Conservation (phyloP, 768 basidiomycete genomes). For the Pleurotus sapidus region DNA sequence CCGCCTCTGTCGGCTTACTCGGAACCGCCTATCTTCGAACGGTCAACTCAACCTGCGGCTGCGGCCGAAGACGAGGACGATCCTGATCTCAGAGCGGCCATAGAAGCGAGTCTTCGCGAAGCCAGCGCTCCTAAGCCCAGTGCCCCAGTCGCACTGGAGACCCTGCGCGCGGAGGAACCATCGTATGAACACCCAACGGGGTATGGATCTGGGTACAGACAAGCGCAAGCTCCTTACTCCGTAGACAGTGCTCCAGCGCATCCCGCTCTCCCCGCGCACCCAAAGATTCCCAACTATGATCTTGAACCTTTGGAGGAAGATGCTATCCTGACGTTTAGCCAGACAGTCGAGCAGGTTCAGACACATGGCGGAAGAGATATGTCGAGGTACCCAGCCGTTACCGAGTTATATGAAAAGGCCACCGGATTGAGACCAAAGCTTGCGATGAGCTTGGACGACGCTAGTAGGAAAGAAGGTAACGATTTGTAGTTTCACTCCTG, state of each 20-base stretch:
- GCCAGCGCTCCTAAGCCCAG: constrained; percentile 74
- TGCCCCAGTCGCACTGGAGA: constrained; percentile 64
- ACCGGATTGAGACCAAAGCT: constrained; percentile 77
- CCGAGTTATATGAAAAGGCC: constrained; percentile 83
- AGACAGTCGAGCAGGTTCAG: constrained; percentile 83
- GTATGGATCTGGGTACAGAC: constrained; percentile 34
- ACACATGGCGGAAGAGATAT: constrained; percentile 77
- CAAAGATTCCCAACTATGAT: constrained; percentile 74
- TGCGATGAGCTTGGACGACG: constrained; percentile 79
- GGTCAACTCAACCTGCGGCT: constrained; percentile 37
- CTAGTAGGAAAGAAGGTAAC: constrained; percentile 80
- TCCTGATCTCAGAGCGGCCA: constrained; percentile 88
- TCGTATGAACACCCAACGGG: constrained; percentile 22
- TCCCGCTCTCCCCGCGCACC: constrained; percentile 42
- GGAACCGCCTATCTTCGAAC: constrained; percentile 70
- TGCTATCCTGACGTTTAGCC: constrained; percentile 85
- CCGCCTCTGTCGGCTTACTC: constrained; percentile 56
- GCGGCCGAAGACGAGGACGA: constrained; percentile 77
- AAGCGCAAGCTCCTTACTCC: constrained; percentile 33
- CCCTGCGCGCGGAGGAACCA: constrained; percentile 42
- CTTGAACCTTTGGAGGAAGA: constrained; percentile 80
- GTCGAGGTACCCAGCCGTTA: constrained; percentile 78
- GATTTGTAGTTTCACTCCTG: neutral
- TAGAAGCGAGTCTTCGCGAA: constrained; percentile 93
- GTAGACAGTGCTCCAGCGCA: constrained; percentile 30